Percentiles rank a stretch among this genome's conserved stretches.
phyloP scores from a whole-genome alignment of 2,329 filamentous ascomycete species.

The Ceratocystis eucalypticola region DNA sequence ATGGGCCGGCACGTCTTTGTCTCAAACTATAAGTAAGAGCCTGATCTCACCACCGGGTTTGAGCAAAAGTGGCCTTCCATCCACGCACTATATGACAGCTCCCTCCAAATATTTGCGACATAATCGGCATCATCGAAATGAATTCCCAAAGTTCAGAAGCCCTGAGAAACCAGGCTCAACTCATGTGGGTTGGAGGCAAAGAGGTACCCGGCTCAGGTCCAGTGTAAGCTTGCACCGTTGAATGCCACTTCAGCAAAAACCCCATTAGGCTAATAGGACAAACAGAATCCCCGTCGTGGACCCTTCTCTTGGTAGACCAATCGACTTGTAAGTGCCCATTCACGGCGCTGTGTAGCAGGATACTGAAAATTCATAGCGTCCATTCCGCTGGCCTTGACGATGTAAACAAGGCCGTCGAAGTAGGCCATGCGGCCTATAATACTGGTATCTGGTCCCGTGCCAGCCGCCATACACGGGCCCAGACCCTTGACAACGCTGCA shows the following conservation, averaged over 20 bases:
- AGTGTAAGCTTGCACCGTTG: slow-evolving; percentile 28
- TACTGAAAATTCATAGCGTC: not conserved
- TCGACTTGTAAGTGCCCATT: slow-evolving; percentile 32
- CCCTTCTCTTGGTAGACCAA: slow-evolving; percentile 38
- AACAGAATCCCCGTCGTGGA: slow-evolving; percentile 39
- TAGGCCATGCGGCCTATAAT: slow-evolving; percentile 32
- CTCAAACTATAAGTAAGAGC: too few species aligned
- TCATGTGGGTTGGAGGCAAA: slow-evolving; percentile 23
- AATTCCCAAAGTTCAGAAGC: too few species aligned
- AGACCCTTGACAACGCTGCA: slow-evolving; percentile 34
- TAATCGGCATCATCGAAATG: too few species aligned
- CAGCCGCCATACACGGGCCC: slow-evolving; percentile 29
- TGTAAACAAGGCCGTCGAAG: slow-evolving; percentile 34
- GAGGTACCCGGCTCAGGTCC: slow-evolving; percentile 30
- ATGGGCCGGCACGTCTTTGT: too few species aligned
- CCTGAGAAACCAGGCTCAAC: too few species aligned
- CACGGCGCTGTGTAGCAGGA: not conserved
- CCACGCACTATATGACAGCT: too few species aligned
- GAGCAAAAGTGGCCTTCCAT: too few species aligned
- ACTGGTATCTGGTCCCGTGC: slow-evolving; percentile 34
- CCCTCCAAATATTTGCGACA: too few species aligned
- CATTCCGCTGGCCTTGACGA: slow-evolving; percentile 30
- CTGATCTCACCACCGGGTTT: too few species aligned
- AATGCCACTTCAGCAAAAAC: not conserved
- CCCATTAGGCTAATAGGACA: not conserved